Evolutionary conservation across 1,139 yeast species (phyloP).

Genomic region (Arxiozyma telluris): DNA sequence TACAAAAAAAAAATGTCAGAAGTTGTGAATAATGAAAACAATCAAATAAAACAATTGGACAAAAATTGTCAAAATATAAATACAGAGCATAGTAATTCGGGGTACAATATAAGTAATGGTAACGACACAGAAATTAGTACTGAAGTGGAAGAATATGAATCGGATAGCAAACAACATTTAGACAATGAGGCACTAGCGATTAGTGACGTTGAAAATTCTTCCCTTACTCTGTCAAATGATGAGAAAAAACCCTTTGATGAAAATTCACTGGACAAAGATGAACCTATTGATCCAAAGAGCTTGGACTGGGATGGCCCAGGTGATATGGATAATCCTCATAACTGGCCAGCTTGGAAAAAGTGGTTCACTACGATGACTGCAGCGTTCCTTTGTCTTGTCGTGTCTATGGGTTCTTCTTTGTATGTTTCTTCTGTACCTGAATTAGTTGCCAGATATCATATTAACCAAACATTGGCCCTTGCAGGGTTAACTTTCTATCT

Average conservation of each 20-base stretch:
- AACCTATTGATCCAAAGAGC: conserved; percentile 32
- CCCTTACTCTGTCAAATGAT: neutral
- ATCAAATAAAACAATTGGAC: neutral
- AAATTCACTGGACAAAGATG: neutral
- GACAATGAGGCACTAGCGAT: neutral
- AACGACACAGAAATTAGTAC: neutral
- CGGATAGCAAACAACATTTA: neutral
- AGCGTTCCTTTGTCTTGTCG: conserved; percentile 56
- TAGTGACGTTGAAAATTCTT: neutral
- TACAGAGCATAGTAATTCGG: neutral
- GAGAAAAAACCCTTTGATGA: neutral
- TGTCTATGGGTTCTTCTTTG: conserved; percentile 63
- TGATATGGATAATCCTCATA: conserved; percentile 55
- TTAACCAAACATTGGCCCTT: conserved; percentile 50
- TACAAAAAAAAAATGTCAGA: neutral
- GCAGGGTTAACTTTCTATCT: conserved; percentile 65
- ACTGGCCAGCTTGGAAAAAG: conserved; percentile 55
- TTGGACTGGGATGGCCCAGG: conserved; percentile 55
- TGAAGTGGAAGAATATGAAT: neutral
- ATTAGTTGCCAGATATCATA: conserved; percentile 37
- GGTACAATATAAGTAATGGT: neutral
- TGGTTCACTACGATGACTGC: conserved; percentile 58
- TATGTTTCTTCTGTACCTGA: conserved; percentile 56
- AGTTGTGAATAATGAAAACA: neutral
- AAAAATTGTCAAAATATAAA: neutral